phyloP scores from a whole-genome alignment of 1,284 basidiomycete genomes.

The Mycena citricolor region DNA sequence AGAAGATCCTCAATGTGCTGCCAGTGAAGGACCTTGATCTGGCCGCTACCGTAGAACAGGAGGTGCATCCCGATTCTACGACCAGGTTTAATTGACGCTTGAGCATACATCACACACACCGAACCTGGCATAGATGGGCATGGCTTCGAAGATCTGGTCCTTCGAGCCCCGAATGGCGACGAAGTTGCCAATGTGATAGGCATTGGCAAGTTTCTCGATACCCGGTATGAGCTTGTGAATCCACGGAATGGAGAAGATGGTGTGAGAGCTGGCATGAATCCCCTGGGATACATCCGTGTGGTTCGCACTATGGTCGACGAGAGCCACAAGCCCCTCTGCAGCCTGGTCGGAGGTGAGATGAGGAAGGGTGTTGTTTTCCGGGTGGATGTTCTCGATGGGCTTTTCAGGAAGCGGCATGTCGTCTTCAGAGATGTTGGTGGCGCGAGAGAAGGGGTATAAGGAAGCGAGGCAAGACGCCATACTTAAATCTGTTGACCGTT shows the following conservation, averaged over 20 bases:
- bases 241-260: slow-evolving; percentile 35
- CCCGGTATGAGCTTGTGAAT: slow-evolving; percentile 52
- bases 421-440: neutral
- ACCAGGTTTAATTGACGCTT: neutral
- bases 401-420: slow-evolving; percentile 24
- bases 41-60: slow-evolving; percentile 64
- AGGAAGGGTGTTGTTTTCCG: slow-evolving; percentile 28
- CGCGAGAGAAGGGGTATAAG: neutral
- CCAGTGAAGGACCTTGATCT: slow-evolving; percentile 55
- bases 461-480: neutral
- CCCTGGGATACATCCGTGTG: slow-evolving; percentile 40
- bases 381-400: slow-evolving; percentile 29
- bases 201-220: slow-evolving; percentile 47
- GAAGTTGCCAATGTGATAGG: slow-evolving; percentile 66
- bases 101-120: slow-evolving; percentile 11
- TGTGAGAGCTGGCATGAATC: slow-evolving; percentile 43
- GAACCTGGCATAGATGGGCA: slow-evolving; percentile 73
- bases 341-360: slow-evolving; percentile 33
- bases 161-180: slow-evolving; percentile 60
- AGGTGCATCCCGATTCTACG: slow-evolving; percentile 72
- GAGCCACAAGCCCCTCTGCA: slow-evolving; percentile 37
- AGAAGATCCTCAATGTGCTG: slow-evolving; percentile 58
- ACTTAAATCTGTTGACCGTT: too few relatives aligned
- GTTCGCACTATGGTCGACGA: slow-evolving; percentile 43
- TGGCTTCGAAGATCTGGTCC: slow-evolving; percentile 72